Percentiles rank a stretch among this genome's conserved stretches.
These are phyloP conservation scores for Chlamydomonas sphaeroides DNA, from an alignment of 139 green algal species.

Conservation along the genomic window DNA sequence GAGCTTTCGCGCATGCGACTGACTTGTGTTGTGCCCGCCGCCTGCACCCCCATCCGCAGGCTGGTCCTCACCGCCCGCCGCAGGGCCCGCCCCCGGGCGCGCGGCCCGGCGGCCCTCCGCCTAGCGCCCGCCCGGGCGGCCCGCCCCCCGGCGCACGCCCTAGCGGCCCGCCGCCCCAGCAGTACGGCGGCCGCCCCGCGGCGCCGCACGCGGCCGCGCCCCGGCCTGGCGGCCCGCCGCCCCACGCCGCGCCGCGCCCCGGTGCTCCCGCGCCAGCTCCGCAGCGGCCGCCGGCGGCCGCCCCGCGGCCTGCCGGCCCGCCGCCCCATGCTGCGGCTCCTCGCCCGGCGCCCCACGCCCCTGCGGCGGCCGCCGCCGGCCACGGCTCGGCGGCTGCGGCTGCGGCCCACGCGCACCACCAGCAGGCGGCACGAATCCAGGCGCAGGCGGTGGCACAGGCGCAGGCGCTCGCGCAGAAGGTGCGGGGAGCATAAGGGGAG, in stretches of 20 bases:
- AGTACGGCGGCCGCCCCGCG: not conserved
- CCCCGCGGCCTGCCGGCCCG: not conserved
- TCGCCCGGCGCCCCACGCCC: not conserved
- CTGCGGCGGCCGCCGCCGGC: not conserved
- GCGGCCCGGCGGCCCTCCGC: too few relatives aligned
- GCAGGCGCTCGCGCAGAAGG: not conserved
- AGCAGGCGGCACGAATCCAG: not conserved
- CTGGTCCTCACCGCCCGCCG: too few relatives aligned
- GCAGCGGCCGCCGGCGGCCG: not conserved
- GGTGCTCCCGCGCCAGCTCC: not conserved
- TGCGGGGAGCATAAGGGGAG: not conserved
- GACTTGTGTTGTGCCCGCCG: too few relatives aligned
- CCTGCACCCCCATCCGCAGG: not conserved
- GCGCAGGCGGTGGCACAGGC: not conserved
- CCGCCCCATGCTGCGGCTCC: not conserved
- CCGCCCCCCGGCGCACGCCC: too few relatives aligned
- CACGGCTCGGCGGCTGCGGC: not conserved
- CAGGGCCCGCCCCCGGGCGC: too few relatives aligned
- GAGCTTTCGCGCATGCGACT: too few relatives aligned
- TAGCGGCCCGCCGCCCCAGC: not conserved
- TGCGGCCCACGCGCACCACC: constrained; percentile 9
- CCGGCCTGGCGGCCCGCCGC: too few relatives aligned
- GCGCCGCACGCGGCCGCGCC: not conserved
- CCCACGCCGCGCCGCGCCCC: not conserved
- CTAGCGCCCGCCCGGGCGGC: too few relatives aligned